Conservation (phyloP, 2,329 filamentous ascomycete genomes). For the Coleophoma crateriformis region DNA sequence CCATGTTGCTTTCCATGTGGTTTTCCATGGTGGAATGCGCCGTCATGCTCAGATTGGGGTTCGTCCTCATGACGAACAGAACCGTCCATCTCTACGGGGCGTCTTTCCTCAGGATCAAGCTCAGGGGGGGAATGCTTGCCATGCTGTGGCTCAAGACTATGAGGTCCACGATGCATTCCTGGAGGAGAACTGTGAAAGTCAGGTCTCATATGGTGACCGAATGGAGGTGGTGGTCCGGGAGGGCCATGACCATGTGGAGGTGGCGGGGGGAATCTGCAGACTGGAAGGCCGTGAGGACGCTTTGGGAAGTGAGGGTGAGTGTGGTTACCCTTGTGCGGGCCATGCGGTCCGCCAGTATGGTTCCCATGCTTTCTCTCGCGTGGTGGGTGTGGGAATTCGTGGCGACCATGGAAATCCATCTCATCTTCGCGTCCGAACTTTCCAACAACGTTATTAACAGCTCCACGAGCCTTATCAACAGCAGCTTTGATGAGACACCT, state of each 20-base stretch:
- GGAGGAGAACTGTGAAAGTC: not conserved
- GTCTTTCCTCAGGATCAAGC: not conserved
- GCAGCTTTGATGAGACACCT: conserved; percentile 38
- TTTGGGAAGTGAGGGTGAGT: conserved; percentile 20
- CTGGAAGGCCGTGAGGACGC: conserved; percentile 22
- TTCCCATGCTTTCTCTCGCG: conserved; percentile 19
- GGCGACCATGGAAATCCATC: conserved; percentile 5
- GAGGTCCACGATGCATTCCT: not conserved
- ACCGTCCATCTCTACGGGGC: not conserved
- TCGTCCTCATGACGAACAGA: too few relatives aligned
- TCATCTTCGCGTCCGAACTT: conserved; percentile 16
- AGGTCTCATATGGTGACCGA: conserved; percentile 2
- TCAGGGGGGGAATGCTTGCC: conserved; percentile 1
- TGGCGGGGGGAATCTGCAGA: conserved; percentile 20
- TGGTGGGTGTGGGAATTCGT: conserved; percentile 12
- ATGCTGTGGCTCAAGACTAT: not conserved
- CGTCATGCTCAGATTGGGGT: too few relatives aligned
- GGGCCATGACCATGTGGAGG: conserved; percentile 12
- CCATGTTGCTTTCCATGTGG: too few relatives aligned
- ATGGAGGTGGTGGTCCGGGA: conserved; percentile 2
- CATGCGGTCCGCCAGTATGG: conserved; percentile 19
- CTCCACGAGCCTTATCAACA: conserved; percentile 31
- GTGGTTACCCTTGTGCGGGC: conserved; percentile 14
- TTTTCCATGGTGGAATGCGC: too few relatives aligned
- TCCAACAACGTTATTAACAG: conserved; percentile 27